Base-by-base conservation (phyloP, 2,329 filamentous ascomycete species). In the Emmonsiellopsis sp. region DNA sequence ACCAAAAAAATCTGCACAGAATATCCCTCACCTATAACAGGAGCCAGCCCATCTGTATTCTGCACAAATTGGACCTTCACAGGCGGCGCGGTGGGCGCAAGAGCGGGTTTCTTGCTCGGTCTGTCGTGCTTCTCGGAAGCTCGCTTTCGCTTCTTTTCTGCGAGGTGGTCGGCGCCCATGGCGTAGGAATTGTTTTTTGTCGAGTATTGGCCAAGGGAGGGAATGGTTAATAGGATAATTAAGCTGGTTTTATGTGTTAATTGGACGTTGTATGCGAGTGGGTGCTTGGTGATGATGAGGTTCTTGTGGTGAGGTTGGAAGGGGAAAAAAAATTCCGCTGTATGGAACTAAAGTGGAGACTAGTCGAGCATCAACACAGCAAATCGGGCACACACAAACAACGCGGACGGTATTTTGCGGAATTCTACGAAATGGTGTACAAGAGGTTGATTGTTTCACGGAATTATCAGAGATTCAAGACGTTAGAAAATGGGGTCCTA, bases 111-210 rank as follows among this genome's bases (percentile, higher is more conserved):
- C 60, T 79, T 80, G 62, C 67, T 75, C 2, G 76, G 70, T 16
- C 68, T 67, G 8, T 72, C 73, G 42, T 67, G 68, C 41, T 67
- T 69, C 49, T 73, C 72, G 4, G 71, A 71, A 50, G 66, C 65
- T 54, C 76, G 70, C 67, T 79, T 79, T 59, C 77, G 70, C 70
- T 79, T 79, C 63, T 76, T 78, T 50, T 76, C 73, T 37, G 62
- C 55, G 10, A 53, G 55, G 50, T 67, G 67, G 31, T 63, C 59
- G 13, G 61, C 63, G 20, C 64, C 62, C 70, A 72, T 72, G 50
- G 32, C 63, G 45, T 20, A 3, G 5, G 20, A 26, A 26, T 41
- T 55, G 13, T 40, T 49, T 16, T 40, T 26, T 30, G 20, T 37
- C n/a, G 6, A 41, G 26, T n/a, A 5, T 26, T 5, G 20, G 3